Evolutionary conservation across 2,329 filamentous ascomycete genomes (phyloP), one percentile per base, ranked within the genome.

Genomic region (Diaporthe amygdali): DNA sequence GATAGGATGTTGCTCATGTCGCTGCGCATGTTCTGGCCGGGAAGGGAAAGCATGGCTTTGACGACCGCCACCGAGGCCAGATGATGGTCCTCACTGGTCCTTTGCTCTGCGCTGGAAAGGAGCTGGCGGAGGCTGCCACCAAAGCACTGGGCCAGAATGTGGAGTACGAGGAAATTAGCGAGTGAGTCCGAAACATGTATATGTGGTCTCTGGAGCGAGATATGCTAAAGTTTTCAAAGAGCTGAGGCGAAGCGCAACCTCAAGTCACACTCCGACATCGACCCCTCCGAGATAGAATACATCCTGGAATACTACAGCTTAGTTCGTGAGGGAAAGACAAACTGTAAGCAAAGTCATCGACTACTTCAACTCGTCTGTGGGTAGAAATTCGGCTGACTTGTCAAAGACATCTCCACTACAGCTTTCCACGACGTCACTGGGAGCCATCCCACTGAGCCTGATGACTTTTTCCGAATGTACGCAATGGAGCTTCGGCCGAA

Each of bases 31-130:
- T 87, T 7, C 79, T 88, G 27, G 80, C 81, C 0, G 82, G 85
- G 14, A 83, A 86, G 73, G 86, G 86, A 2, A 78, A 82, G 59
- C 80, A 87, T 56, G 86, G 85, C 0, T 87, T 88, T 63, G 83
- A 84, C 70, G 85, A 87, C 74, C 79, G 78, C 69, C 83, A 86
- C 74, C 82, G 86, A n/a, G 86, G 86, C 17, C 85, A 88, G 77
- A 82, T 87, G 75, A 87, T 87, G 81, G 79, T 84, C 9, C 73
- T 87, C n/a, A 88, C 85, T 1, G 84, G 84, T 0, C 85, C 85
- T 0, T 83, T 82, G 80, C 82, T 88, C 3, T 81, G 52, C 10
- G 52, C 52, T 17, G 52, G 52, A 34, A 55, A 47, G n/a, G 44
- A 47, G 44, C 44, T 47, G 44, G 44, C 44, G 3, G 20, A n/a